Base-by-base conservation (phyloP, 2,329 filamentous ascomycete species). In the Elsinoe perseae region DNA sequence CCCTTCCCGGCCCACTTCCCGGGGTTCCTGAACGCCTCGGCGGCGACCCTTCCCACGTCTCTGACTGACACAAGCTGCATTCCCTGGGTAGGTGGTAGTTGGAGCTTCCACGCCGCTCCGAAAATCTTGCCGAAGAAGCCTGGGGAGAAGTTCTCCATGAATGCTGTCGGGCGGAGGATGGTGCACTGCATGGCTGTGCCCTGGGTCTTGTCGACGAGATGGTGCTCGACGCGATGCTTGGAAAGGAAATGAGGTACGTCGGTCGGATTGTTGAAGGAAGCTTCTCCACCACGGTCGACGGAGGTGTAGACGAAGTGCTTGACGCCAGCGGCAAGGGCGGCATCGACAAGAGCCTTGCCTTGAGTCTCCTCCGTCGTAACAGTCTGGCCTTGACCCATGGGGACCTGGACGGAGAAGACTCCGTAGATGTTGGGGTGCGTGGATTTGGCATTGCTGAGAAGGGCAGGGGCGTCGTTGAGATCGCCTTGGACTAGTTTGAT, bases 211-310 rank as follows among this genome's bases (percentile, higher is more conserved):
- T 75, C 69, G 18, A 78, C 69, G n/a, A 87, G 74, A 60, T 86
- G 73, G 54, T 77, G 69, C 69, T 87, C 84, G 62, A 86, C 82
- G 9, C 76, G 67, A 61, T 80, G 75, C 65, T 87, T 87, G 62
- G 56, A 61, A 57, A 75, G 74, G 66, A 87, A 87, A 66, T 87
- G 82, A 0, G 80, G 79, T 46, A 86, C 74, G 0, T 73, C 64
- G 0, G 82, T 85, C 0, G 75, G 71, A 59, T 76, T 77, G 3
- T 75, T 73, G 63, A 77, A 75, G 36, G 21, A 28, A 2, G 69
- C 68, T 18, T 79, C 75, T 42, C 82, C 81, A 42, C 82, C 81
- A 36, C 84, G 80, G 60, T 86, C 84, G 27, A 84, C 80, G 40
- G 76, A 80, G 28, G 74, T 77, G 68, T 83, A 85, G 28, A 86